A percentile compares a stretch with the other conserved stretches of the same genome.
phyloP scores from a whole-genome alignment of 164 flowering plant genomes.

The Piper longum region DNA sequence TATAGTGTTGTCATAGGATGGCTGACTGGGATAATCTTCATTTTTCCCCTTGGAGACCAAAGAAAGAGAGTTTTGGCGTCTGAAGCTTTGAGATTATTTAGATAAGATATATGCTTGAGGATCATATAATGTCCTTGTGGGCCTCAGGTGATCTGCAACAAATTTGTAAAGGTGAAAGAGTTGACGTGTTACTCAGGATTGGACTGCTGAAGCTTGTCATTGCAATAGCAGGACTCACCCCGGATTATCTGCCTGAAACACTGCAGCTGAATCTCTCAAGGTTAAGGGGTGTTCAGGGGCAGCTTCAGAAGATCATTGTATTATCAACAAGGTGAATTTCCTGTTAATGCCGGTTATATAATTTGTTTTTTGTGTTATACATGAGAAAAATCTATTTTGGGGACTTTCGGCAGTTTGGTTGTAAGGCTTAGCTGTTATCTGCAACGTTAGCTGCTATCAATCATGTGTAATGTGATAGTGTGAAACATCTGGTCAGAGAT shows the following conservation, averaged over 20 bases:
- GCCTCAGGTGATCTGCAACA: constrained; percentile 13
- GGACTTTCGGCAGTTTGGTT: no score
- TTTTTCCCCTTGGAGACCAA: no score
- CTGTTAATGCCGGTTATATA: no score
- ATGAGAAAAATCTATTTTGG: no score
- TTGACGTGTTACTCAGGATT: constrained; percentile 68
- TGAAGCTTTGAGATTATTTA: not conserved
- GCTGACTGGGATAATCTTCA: no score
- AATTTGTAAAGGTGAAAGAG: constrained; percentile 71
- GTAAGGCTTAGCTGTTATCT: no score
- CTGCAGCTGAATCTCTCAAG: constrained; percentile 55
- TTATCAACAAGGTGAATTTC: constrained; percentile 50
- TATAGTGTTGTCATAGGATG: no score
- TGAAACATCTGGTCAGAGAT: no score
- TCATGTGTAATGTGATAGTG: no score
- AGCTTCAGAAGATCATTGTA: constrained; percentile 75
- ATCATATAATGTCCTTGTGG: not conserved
- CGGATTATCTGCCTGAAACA: constrained; percentile 76
- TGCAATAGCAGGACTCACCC: constrained; percentile 46
- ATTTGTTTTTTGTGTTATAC: not conserved
- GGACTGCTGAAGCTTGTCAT: constrained; percentile 62
- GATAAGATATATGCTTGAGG: not conserved
- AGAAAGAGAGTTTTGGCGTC: not conserved
- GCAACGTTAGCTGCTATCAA: no score
- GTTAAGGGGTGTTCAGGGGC: constrained; percentile 62